Percentiles rank a stretch among this genome's conserved stretches.
These are phyloP conservation scores for Aspergillus sp. DNA, from an alignment of 2,329 filamentous ascomycete species.

Conservation along the genomic window DNA sequence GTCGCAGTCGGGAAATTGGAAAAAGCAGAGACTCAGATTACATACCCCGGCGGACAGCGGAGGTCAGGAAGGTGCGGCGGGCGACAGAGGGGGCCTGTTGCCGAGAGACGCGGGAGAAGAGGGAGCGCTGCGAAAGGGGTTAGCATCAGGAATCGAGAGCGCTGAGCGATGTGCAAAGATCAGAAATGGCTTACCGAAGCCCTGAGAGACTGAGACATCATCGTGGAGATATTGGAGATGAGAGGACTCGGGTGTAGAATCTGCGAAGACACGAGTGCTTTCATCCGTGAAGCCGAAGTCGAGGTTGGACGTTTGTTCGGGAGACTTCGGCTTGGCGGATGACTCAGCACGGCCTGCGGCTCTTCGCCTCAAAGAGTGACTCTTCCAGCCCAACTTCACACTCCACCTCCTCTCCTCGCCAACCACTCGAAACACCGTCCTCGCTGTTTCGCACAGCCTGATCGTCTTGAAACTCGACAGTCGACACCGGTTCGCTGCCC, in stretches of 20 bases:
- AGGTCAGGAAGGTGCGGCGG: conserved; percentile 64
- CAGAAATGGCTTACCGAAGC: conserved; percentile 52
- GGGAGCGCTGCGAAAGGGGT: conserved; percentile 53
- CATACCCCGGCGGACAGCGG: conserved; percentile 63
- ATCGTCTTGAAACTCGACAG: conserved; percentile 30
- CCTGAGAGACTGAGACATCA: conserved; percentile 63
- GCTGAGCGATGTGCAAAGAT: not conserved
- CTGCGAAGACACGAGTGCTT: conserved; percentile 21
- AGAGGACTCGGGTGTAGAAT: conserved; percentile 24
- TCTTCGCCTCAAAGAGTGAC: conserved; percentile 12
- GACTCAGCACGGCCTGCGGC: conserved; percentile 25
- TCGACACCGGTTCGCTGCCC: conserved; percentile 25
- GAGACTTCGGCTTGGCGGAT: conserved; percentile 28
- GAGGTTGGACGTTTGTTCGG: conserved; percentile 28
- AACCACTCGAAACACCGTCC: conserved; percentile 6
- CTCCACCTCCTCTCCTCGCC: conserved; percentile 12
- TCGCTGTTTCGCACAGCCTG: conserved; percentile 21
- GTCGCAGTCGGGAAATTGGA: conserved; percentile 23
- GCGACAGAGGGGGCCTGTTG: conserved; percentile 55
- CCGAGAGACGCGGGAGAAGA: conserved; percentile 60
- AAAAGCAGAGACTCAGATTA: conserved; percentile 23
- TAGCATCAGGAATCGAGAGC: not conserved
- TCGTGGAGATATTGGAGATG: conserved; percentile 40
- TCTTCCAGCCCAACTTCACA: conserved; percentile 6
- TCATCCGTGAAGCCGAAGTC: conserved; percentile 21